Evolutionary conservation across 352 stramenopile species (phyloP), one percentile per base, ranked within the genome.

Genomic region (Pythium utonaiense): DNA sequence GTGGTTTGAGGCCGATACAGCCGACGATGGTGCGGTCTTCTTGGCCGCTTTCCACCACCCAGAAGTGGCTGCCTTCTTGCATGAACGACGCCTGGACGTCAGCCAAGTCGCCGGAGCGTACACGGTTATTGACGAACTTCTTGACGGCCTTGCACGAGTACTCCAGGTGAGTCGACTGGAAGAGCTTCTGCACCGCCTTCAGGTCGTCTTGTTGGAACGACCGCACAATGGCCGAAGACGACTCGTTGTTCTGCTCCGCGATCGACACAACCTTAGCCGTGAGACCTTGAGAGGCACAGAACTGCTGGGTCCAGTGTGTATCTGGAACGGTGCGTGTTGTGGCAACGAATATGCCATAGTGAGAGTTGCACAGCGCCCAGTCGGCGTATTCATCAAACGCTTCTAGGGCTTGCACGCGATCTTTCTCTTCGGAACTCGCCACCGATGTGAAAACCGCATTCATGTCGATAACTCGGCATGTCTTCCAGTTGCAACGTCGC

Each of bases 331-430:
- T 53, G 33, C 56, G 53, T 16, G 77, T 78, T 27, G 71, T 76
- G 17, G 72, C 79, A 12, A 92, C 44, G 27, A 79, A 75, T 17
- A 92, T 62, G 3, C 72, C 82, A 49, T 92, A 92, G 57, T 89
- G 82, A 0, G 79, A 64, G 54, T 89, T 92, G 57, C 73, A 78
- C 25, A 88, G 58, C 30, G 64, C 67, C 82, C 75, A 88, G 62
- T 92, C 82, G 14, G 70, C 69, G 53, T 74, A 85, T 38, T 92
- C 82, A 53, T 92, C 82, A 48, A 92, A 92, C 6, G 69, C 64
- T 38, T 92, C 82, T 22, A 89, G 67, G 1, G 57, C 38, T n/a
- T 69, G 38, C n/a, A 89, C 25, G 17, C 76, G 75, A 24, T 53
- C 45, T 42, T 80, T 82, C 53, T 89, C 80, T n/a, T 70, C 47